Evolutionary conservation across 2,329 filamentous ascomycete species (phyloP).

Genomic region (Stachybotrys echinatus): DNA sequence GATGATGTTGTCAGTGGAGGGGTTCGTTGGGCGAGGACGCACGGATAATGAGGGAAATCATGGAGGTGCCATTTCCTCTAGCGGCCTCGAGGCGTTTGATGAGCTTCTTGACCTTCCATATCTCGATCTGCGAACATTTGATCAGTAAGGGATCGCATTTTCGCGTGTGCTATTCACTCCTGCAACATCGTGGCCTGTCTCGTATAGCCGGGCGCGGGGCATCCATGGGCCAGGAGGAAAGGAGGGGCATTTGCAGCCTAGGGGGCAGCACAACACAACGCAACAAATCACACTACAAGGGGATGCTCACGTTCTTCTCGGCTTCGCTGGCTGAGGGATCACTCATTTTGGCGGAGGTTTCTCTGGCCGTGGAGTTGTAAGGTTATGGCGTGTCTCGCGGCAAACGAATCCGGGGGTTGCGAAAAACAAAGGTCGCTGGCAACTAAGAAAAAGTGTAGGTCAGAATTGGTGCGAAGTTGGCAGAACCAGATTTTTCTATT

Average conservation of each 20-base stretch:
- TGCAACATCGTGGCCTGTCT: not conserved
- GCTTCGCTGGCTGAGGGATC: conserved; percentile 84
- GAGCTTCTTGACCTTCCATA: conserved; percentile 99
- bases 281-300: conserved; percentile 8
- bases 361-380: conserved; percentile 15
- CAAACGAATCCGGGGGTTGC: conserved; percentile 2
- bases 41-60: conserved; percentile 99
- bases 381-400: conserved; percentile 17
- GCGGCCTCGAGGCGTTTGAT: conserved; percentile 98
- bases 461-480: conserved; percentile 9
- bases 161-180: not conserved
- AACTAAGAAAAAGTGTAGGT: conserved; percentile 7
- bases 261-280: conserved; percentile 13
- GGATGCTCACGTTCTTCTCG: conserved; percentile 78
- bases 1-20: conserved; percentile 10
- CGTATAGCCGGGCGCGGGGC: conserved; percentile 22
- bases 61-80: conserved; percentile 96
- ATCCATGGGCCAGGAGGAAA: conserved; percentile 6
- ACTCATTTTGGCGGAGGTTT: conserved; percentile 63
- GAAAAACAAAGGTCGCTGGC: conserved; percentile 11
- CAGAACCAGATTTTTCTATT: conserved; percentile 1
- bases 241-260: conserved; percentile 8
- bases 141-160: conserved; percentile 12
- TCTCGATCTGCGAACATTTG: conserved; percentile 51
- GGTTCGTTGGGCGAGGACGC: conserved; percentile 30